Base-by-base conservation (phyloP, 306 rosid genomes). In the Fagus sylvatica region DNA sequence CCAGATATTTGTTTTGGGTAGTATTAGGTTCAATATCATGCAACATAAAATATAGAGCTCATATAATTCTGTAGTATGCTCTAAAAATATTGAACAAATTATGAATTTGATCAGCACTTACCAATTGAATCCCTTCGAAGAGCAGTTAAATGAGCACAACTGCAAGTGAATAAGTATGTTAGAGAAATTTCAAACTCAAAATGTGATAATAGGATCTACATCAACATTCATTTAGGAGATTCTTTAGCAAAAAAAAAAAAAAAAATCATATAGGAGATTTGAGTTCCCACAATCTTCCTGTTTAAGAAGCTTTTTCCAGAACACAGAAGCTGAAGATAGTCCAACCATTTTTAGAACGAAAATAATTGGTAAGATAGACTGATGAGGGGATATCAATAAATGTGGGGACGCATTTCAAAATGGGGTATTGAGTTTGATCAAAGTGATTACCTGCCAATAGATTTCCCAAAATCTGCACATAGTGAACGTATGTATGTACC, bases 61-160 rank as follows among this genome's bases (percentile, higher is more conserved):
- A 2, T 16, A 15, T 9, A 62, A 62, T 5, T 34, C 41, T 62
- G 13, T 10, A 32, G n/a, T 13, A 4, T 28, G 34, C 9, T 15
- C 9, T 42, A 30, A 22, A 68, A 22, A 15, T 19, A 46, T 46
- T 70, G 9, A 13, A 70, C 41, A 34, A 15, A 34, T 57, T 15
- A 34, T 36, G 41, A 15, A 11, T 34, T 34, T 62, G 37, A 11
- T 34, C 17, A 17, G 48, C 42, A 37, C 89, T 84, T 89, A 94
- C 98, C 98, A 13, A 92, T 94, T 70, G 97, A 89, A 76, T 94
- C 98, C 87, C 98, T 85, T 71, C 97, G 87, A 59, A 95, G 97
- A 54, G 98, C 97, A 72, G 93, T 95, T 77, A 94, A 84, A 89
- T 94, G 98, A 68, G 97, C 95, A 73, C 96, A 92, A 72, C 97